Conservation (phyloP, 23 red algal species). For the Gracilaria caudata region DNA sequence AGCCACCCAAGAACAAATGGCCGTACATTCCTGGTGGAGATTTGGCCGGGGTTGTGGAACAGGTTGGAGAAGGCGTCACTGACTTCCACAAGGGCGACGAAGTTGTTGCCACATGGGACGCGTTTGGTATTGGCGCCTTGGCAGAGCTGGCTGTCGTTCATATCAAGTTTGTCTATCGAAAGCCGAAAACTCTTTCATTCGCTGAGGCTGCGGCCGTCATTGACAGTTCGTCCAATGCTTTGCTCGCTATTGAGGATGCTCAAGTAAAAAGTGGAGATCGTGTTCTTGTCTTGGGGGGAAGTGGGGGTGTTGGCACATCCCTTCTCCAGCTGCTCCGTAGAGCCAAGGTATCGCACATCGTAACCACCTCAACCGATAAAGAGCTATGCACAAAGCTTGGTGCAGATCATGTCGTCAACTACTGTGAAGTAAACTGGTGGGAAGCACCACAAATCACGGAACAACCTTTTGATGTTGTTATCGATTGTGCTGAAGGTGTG, state of each 20-base stretch:
- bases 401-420: constrained; percentile 65
- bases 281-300: constrained; percentile 78
- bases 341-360: constrained; percentile 58
- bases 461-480: constrained; percentile 68
- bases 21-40: constrained; percentile 87
- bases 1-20: constrained; percentile 33
- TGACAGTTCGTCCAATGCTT: constrained; percentile 56
- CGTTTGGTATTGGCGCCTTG: constrained; percentile 54
- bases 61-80: constrained; percentile 21
- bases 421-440: constrained; percentile 62
- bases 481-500: constrained; percentile 75
- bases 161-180: constrained; percentile 20
- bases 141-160: constrained; percentile 74
- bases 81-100: constrained; percentile 42
- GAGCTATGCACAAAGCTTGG: constrained; percentile 35
- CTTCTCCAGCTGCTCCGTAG: constrained; percentile 60
- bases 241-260: constrained; percentile 56
- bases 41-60: constrained; percentile 67
- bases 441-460: constrained; percentile 25
- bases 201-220: constrained; percentile 61
- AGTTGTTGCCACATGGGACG: constrained; percentile 76
- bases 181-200: constrained; percentile 43
- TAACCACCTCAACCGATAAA: constrained; percentile 44
- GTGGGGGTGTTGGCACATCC: constrained; percentile 73
- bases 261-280: constrained; percentile 52